phyloP scores from a whole-genome alignment of 768 basidiomycete species.

The Termitomyces heimii region DNA sequence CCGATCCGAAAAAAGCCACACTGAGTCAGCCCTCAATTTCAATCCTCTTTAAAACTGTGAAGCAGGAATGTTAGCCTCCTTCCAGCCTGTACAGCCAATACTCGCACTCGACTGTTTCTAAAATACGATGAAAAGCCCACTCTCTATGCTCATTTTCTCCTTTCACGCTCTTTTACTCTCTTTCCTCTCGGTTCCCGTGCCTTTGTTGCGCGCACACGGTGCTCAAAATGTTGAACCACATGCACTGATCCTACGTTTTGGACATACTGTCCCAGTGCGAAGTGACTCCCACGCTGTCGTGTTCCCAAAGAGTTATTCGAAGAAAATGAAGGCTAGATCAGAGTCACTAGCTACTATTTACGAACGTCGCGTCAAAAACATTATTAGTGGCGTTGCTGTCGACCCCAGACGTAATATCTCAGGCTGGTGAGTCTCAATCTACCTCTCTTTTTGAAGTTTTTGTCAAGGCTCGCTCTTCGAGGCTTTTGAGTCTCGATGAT shows the following conservation, averaged over 20 bases:
- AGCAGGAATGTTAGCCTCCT: background rate
- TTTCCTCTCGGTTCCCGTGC: background rate
- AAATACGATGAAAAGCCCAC: constrained; percentile 8
- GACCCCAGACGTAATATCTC: constrained; percentile 9
- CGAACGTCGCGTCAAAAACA: constrained; percentile 13
- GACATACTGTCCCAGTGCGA: background rate
- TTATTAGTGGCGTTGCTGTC: constrained; percentile 7
- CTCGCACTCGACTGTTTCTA: background rate
- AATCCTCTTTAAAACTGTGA: background rate
- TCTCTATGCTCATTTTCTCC: constrained; percentile 11
- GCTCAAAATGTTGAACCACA: background rate
- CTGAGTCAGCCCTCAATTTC: background rate
- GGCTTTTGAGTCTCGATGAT: constrained; percentile 15
- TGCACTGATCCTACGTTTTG: background rate
- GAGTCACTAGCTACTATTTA: constrained; percentile 7
- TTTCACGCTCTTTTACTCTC: constrained; percentile 13
- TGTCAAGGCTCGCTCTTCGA: background rate
- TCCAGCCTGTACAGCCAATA: background rate
- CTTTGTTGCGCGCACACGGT: constrained; percentile 2
- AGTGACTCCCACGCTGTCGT: background rate
- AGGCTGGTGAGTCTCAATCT: constrained; percentile 6
- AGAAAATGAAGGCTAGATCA: constrained; percentile 27
- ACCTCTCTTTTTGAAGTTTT: background rate
- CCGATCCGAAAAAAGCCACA: background rate
- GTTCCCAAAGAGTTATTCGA: constrained; percentile 16